These are phyloP conservation scores for Antitrichia curtipendula DNA, from an alignment of 225 moss, liverwort and hornwort genomes.

Conservation along the genomic window DNA sequence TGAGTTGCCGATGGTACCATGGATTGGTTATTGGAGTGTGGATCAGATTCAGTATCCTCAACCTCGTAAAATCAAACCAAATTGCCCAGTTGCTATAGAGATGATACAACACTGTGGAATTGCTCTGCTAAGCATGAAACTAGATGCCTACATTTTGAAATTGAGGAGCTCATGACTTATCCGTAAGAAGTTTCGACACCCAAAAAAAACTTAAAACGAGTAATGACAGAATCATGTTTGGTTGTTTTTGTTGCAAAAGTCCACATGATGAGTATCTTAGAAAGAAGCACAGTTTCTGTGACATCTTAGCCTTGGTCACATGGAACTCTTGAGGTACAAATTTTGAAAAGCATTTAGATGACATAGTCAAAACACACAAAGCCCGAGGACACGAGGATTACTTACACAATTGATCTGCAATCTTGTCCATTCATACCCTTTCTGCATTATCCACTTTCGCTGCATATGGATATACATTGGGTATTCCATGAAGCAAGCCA, in stretches of 20 bases:
- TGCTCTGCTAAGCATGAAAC: neutral
- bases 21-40: neutral
- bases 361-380: neutral
- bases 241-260: neutral
- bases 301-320: neutral
- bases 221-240: neutral
- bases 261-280: neutral
- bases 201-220: too few relatives aligned
- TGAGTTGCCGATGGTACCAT: neutral
- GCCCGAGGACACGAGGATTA: neutral
- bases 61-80: neutral
- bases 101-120: neutral
- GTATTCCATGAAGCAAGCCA: neutral
- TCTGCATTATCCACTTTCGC: neutral
- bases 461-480: neutral
- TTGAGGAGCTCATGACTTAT: neutral
- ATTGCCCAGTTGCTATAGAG: neutral
- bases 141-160: neutral
- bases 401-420: neutral
- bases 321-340: neutral
- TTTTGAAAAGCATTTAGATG: neutral
- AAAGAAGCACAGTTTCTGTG: neutral
- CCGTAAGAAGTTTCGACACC: too few relatives aligned
- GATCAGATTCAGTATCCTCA: neutral
- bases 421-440: neutral